Percentiles rank a stretch among this genome's conserved stretches.
These are phyloP conservation scores for Juglanconis juglandina DNA, from an alignment of 2,329 filamentous ascomycete species.

Conservation along the genomic window DNA sequence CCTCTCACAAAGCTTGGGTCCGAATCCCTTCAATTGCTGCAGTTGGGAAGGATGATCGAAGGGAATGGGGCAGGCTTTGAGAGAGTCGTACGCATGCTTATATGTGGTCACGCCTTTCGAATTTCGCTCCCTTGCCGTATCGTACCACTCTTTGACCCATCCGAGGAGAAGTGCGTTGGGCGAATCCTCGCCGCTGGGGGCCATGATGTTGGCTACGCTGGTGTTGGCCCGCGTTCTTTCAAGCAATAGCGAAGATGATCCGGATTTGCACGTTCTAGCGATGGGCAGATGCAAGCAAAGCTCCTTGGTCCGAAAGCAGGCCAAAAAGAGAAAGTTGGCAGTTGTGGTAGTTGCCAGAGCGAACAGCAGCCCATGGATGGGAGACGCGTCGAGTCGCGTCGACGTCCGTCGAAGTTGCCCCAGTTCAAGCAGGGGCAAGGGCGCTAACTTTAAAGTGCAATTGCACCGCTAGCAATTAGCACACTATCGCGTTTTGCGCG, in stretches of 20 bases:
- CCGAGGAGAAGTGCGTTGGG: conserved; percentile 68
- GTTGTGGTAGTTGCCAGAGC: not conserved
- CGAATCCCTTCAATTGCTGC: conserved; percentile 69
- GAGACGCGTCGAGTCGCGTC: conserved; percentile 10
- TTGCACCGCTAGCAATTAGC: not conserved
- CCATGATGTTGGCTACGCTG: conserved; percentile 8
- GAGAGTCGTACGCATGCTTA: conserved; percentile 71
- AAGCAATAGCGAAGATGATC: not conserved
- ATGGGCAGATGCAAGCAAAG: not conserved
- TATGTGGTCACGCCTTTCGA: conserved; percentile 70
- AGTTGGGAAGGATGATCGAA: conserved; percentile 73
- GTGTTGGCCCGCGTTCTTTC: not conserved
- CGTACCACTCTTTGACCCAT: conserved; percentile 77
- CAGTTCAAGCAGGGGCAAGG: not conserved
- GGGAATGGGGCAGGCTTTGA: conserved; percentile 68
- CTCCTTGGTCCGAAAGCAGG: not conserved
- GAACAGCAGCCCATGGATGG: not conserved
- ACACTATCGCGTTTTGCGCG: not conserved
- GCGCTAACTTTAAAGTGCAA: not conserved
- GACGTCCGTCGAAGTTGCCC: not conserved
- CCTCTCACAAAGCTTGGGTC: conserved; percentile 66
- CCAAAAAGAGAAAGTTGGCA: not conserved
- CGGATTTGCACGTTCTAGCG: no score
- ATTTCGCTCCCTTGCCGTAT: conserved; percentile 64
- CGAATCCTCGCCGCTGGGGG: conserved; percentile 36